Percentiles rank a stretch among this genome's conserved stretches.
These are phyloP conservation scores for Elsinoe arachidis DNA, from an alignment of 2,329 filamentous ascomycete genomes.

Conservation along the genomic window DNA sequence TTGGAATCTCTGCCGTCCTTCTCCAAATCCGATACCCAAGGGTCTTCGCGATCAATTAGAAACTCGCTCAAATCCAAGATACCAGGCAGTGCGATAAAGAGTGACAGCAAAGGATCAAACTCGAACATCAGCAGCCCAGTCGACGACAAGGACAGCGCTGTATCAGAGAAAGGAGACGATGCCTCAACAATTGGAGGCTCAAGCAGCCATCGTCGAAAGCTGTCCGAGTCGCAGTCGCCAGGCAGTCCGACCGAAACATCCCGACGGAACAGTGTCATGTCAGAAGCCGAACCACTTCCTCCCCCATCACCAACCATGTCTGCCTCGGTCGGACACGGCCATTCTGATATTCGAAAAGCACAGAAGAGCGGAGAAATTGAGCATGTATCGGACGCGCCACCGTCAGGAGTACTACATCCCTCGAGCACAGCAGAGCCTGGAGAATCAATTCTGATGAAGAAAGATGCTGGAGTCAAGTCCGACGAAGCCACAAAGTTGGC, in stretches of 20 bases:
- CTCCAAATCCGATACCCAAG: constrained; percentile 84
- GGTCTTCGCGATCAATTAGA: constrained; percentile 79
- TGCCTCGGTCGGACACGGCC: constrained; percentile 60
- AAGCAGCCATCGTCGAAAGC: constrained; percentile 36
- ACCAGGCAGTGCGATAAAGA: constrained; percentile 55
- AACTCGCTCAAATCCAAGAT: constrained; percentile 81
- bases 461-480: constrained; percentile 45
- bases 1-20: constrained; percentile 87
- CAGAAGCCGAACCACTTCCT: constrained; percentile 29
- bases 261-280: constrained; percentile 21
- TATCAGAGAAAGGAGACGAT: constrained; percentile 60
- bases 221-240: constrained; percentile 20
- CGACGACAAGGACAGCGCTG: constrained; percentile 37
- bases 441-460: constrained; percentile 82
- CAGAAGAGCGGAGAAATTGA: constrained; percentile 87
- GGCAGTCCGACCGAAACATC: constrained; percentile 36
- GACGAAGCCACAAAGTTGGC: constrained; percentile 25
- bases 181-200: constrained; percentile 65
- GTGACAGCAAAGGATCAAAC: constrained; percentile 70
- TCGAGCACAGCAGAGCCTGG: constrained; percentile 55
- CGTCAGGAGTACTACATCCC: constrained; percentile 51
- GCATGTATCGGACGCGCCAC: constrained; percentile 84
- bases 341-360: constrained; percentile 70
- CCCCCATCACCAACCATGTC: constrained; percentile 87
- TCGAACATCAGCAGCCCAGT: constrained; percentile 47